Evolutionary conservation across 2,329 filamentous ascomycete species (phyloP), one percentile per base, ranked within the genome.

Genomic region (Aspergillus sp.): DNA sequence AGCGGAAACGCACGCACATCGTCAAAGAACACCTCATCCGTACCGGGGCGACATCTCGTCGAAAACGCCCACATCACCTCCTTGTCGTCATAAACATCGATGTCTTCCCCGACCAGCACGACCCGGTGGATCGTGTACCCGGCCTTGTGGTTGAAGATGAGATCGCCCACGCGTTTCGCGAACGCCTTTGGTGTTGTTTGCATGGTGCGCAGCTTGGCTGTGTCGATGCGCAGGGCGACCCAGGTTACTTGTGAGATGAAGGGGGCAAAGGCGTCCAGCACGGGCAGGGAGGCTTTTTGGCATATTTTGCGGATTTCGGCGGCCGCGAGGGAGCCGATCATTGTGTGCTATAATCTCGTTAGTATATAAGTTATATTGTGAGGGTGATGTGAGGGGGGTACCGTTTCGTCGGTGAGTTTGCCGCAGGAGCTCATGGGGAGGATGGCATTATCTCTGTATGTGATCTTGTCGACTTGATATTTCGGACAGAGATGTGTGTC

Each of bases 201-300:
- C 78, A 85, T 80, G 8, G 79, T 76, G 30, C 81, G 80, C 8
- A 88, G 77, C 65, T 82, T 82, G 5, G 77, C 73, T 1, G 79
- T 82, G 66, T 88, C 85, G 20, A 86, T 80, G 57, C 85, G 80
- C 64, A 88, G 62, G 0, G 71, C 79, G 0, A 74, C 73, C 80
- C 81, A 83, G 0, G 76, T 82, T 0, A 78, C 79, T 56, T 80
- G 77, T 0, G 77, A 73, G 57, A 80, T 77, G 49, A 80, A 78
- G 0, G 78, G 79, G 0, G 78, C 61, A 59, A 75, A 79, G 1
- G 74, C 74, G 12, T 81, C 76, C 3, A 63, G 75, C 51, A 83
- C 70, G 0, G 80, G 80, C 2, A 83, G 68, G 1, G 67, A 71
- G 6, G 69, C 60, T 11, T 68, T 62, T 57, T 76, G 70, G 49